Evolutionary conservation across 1,139 yeast genomes (phyloP).

Genomic region (Geotrichum restrictum): DNA sequence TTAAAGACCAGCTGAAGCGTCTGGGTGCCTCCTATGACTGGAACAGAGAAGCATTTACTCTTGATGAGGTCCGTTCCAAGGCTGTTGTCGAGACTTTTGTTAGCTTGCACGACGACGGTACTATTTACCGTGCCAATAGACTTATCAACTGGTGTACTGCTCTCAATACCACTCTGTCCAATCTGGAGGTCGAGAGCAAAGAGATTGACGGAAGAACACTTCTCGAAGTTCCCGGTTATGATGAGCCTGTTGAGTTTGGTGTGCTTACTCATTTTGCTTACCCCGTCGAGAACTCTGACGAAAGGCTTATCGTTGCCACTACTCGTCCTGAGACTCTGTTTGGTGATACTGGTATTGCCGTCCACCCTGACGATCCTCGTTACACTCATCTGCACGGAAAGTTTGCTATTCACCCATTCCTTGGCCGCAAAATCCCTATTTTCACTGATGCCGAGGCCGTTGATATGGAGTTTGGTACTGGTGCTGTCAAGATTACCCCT

Average conservation of each 20-base stretch:
- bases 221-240: constrained; percentile 84
- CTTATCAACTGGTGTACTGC: constrained; percentile 96
- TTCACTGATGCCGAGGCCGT: constrained; percentile 89
- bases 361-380: constrained; percentile 90
- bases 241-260: constrained; percentile 89
- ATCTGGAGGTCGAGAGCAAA: constrained; percentile 92
- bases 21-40: constrained; percentile 98
- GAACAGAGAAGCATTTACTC: constrained; percentile 89
- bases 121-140: constrained; percentile 89
- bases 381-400: constrained; percentile 94
- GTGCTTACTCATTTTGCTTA: constrained; percentile 91
- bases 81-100: constrained; percentile 93
- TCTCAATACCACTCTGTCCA: constrained; percentile 90
- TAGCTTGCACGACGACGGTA: constrained; percentile 87
- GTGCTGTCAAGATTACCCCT: constrained; percentile 98
- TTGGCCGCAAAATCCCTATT: constrained; percentile 81
- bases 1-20: constrained; percentile 75
- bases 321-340: constrained; percentile 98
- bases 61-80: constrained; percentile 70
- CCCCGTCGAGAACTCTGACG: constrained; percentile 83
- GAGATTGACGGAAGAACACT: constrained; percentile 78
- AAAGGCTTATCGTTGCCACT: constrained; percentile 86
- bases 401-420: constrained; percentile 83
- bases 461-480: constrained; percentile 99
- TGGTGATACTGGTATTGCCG: constrained; percentile 97